phyloP scores from a whole-genome alignment of 768 basidiomycete genomes.

The Mycena chlorophos region DNA sequence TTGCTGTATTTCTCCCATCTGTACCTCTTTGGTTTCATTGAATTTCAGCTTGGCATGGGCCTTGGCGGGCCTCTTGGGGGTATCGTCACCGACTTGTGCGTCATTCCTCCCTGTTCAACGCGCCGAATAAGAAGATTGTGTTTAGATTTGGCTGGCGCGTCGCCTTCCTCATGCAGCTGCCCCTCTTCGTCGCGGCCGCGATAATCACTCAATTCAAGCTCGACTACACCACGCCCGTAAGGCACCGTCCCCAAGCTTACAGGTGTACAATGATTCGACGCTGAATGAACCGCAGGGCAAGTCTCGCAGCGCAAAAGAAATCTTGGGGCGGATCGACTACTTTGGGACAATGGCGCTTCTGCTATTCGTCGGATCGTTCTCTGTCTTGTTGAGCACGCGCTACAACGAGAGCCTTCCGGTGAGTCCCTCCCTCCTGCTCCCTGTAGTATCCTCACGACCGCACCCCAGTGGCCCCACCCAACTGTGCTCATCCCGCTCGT shows the following conservation, averaged over 20 bases:
- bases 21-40: background rate
- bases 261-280: background rate
- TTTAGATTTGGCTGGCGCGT: background rate
- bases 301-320: constrained; percentile 67
- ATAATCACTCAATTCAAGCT: constrained; percentile 35
- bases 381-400: background rate
- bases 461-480: constrained; percentile 50
- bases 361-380: constrained; percentile 21
- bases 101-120: constrained; percentile 64
- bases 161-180: background rate
- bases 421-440: background rate
- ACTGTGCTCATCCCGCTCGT: constrained; percentile 54
- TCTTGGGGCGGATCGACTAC: constrained; percentile 77
- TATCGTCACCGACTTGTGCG: constrained; percentile 66
- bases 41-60: constrained; percentile 67
- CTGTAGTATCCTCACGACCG: background rate
- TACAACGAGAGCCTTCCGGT: constrained; percentile 26
- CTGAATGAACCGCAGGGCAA: constrained; percentile 56
- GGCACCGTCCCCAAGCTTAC: constrained; percentile 54
- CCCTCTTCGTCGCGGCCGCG: background rate
- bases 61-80: constrained; percentile 79
- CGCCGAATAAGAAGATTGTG: constrained; percentile 38
- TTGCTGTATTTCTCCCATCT: background rate
- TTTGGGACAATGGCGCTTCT: constrained; percentile 68
- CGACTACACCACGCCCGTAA: constrained; percentile 34